These are phyloP conservation scores for Tuber borchii DNA, from an alignment of 495 filamentous ascomycete genomes.

Conservation along the genomic window DNA sequence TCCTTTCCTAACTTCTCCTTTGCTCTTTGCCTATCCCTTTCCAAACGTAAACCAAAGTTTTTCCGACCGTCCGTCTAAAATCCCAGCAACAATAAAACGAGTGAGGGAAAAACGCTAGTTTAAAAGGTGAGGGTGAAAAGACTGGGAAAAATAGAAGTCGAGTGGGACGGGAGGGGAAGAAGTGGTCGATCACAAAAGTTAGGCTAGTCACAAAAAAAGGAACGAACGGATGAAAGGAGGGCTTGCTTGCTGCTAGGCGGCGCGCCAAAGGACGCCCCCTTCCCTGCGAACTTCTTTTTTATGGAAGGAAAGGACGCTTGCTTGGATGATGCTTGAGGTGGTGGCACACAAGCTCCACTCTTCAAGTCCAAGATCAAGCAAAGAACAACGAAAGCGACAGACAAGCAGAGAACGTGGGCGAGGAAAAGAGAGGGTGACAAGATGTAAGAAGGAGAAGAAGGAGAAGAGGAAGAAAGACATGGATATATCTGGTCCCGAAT, in stretches of 20 bases:
- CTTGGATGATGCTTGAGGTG: background rate
- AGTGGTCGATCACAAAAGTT: background rate
- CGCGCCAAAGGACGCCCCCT: background rate
- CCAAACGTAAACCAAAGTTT: background rate
- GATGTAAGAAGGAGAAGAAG: constrained; percentile 3
- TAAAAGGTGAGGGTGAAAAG: background rate
- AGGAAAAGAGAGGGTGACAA: background rate
- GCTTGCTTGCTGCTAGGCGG: background rate
- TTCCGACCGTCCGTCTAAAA: background rate
- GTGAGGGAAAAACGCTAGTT: background rate
- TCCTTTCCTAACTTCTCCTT: background rate
- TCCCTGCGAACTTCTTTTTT: background rate
- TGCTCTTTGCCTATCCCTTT: background rate
- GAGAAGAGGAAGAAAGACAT: constrained; percentile 10
- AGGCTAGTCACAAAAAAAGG: background rate
- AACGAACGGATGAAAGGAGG: background rate
- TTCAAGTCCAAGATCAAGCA: background rate
- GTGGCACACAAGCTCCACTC: background rate
- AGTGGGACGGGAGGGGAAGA: constrained; percentile 1
- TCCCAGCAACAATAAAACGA: background rate
- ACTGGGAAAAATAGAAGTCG: background rate
- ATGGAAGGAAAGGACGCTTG: background rate
- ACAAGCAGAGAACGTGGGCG: constrained; percentile 10
- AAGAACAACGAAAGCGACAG: constrained; percentile 18
- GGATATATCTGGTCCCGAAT: background rate